Evolutionary conservation across 2,329 filamentous ascomycete genomes (phyloP), one percentile per base, ranked within the genome.

Genomic region (Dactylellina parvicollis): DNA sequence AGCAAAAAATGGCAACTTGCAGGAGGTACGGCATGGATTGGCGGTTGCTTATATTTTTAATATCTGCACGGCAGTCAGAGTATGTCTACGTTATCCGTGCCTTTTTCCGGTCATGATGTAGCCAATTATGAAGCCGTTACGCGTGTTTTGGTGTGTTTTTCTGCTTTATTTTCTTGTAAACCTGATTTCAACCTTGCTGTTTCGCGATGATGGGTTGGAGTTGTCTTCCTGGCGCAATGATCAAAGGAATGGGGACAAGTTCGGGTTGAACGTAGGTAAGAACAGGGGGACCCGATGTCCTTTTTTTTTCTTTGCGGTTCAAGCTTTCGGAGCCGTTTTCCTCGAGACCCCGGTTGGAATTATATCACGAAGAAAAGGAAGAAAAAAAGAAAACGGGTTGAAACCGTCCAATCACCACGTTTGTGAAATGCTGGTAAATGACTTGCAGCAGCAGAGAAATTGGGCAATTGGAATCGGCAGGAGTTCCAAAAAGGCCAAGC

Each of bases 21-120:
- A 30, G 46, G 47, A 64, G 40, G 28, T 22, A 64, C 59, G 32
- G 38, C 61, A 66, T 56, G 61, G 32, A 44, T 46, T 49, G 30
- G 14, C 30, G 28, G 47, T 47, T 60, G 44, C 59, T 64, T 64
- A 22, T 44, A 3, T 59, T 38, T 34, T 8, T n/a, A n/a, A n/a
- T n/a, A 5, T 12, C 30, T 5, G 30, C 30, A 32, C 30, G 30
- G 12, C 30, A 32, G 12, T n/a, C 46, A 47, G 22, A 47, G n/a
- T n/a, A n/a, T n/a, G n/a, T n/a, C n/a, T n/a, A n/a, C n/a, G n/a
- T n/a, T n/a, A n/a, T n/a, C n/a, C n/a, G n/a, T n/a, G n/a, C n/a
- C n/a, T n/a, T n/a, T n/a, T n/a, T n/a, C n/a, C n/a, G n/a, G n/a
- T n/a, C n/a, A n/a, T n/a, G n/a, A n/a, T n/a, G n/a, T n/a, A n/a